Conservation (phyloP, 225 moss, liverwort and hornwort genomes). For the Pseudisothecium myosuroides region DNA sequence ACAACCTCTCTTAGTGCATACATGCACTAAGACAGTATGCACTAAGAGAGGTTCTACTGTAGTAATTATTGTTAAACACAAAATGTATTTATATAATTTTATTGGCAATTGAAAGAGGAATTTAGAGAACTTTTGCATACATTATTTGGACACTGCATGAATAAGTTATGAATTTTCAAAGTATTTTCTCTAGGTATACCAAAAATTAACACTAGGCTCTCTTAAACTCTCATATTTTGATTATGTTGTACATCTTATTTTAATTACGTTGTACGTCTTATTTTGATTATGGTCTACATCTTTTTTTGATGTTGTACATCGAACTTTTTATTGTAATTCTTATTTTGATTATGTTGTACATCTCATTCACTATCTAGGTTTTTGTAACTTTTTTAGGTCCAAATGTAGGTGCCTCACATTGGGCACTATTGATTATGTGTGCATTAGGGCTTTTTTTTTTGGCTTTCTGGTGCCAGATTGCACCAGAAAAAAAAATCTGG, state of each 20-base stretch:
- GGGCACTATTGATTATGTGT: not conserved
- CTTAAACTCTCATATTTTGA: not conserved
- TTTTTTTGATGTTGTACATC: too few relatives aligned
- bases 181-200: not conserved
- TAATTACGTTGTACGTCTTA: too few relatives aligned
- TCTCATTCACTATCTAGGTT: not conserved
- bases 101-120: not conserved
- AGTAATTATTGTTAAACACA: not conserved
- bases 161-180: not conserved
- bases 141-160: accelerated
- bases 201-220: not conserved
- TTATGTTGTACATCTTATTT: not conserved
- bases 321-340: too few relatives aligned
- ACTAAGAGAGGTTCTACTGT: too few relatives aligned
- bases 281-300: too few relatives aligned
- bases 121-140: not conserved
- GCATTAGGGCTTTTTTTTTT: too few relatives aligned
- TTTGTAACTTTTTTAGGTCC: not conserved
- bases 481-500: too few relatives aligned
- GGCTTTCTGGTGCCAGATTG: too few relatives aligned
- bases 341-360: too few relatives aligned
- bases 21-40: too few relatives aligned
- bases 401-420: not conserved
- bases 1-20: too few relatives aligned
- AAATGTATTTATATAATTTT: not conserved